These are phyloP conservation scores for Cercospora sp. DNA, from an alignment of 2,329 filamentous ascomycete genomes.

Conservation along the genomic window DNA sequence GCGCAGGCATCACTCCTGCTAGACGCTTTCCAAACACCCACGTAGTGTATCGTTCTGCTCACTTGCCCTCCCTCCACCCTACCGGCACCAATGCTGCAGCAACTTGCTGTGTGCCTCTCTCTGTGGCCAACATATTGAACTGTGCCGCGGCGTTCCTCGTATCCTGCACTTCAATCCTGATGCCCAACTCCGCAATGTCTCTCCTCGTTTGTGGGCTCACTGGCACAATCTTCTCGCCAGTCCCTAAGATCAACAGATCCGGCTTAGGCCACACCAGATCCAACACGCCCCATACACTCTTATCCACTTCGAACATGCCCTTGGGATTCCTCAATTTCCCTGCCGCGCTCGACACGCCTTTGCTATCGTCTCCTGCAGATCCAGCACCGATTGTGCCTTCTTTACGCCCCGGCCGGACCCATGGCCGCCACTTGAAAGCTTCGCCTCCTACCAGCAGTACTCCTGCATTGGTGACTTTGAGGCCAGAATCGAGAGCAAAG, in stretches of 20 bases:
- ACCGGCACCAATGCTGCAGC: constrained; percentile 85
- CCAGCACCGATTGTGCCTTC: constrained; percentile 42
- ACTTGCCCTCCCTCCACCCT: constrained; percentile 67
- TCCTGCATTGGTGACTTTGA: constrained; percentile 67
- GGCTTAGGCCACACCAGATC: constrained; percentile 83
- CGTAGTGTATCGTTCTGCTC: constrained; percentile 8
- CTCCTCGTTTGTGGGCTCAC: constrained; percentile 72
- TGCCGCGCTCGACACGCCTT: constrained; percentile 38
- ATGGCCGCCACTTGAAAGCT: constrained; percentile 85
- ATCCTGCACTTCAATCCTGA: constrained; percentile 84
- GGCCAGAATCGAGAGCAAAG: constrained; percentile 81
- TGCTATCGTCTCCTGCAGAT: constrained; percentile 38
- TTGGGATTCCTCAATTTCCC: constrained; percentile 66
- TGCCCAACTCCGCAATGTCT: constrained; percentile 73
- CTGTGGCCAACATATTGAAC: constrained; percentile 93
- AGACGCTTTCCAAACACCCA: background rate
- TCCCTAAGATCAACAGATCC: constrained; percentile 89
- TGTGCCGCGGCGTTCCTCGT: constrained; percentile 91
- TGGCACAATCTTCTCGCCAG: constrained; percentile 73
- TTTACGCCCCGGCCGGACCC: constrained; percentile 53
- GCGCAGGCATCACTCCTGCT: background rate
- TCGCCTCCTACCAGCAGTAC: constrained; percentile 81
- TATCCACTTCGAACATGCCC: constrained; percentile 76
- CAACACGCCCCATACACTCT: constrained; percentile 72
- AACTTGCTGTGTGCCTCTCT: constrained; percentile 80